Evolutionary conservation across 768 basidiomycete species (phyloP), one percentile per base, ranked within the genome.

Genomic region (Rhizopogon roseolus): DNA sequence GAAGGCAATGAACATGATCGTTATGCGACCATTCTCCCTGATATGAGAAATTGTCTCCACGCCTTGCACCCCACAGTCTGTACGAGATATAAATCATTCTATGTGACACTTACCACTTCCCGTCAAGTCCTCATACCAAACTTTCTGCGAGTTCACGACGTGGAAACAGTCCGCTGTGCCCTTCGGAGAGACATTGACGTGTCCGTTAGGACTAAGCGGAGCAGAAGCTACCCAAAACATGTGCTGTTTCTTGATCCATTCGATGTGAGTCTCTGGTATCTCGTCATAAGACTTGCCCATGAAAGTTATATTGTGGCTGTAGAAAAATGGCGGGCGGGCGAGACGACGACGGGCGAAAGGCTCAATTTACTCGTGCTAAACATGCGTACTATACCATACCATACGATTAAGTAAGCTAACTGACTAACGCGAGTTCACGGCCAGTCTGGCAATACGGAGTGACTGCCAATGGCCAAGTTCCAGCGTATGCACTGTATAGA

Each of bases 101-200:
- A 29, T 34, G 19, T 22, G 19, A 34, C 19, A 16, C 70, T 39
- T 57, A 83, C 86, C 86, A 54, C 82, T 82, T 5, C 87, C 87
- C 2, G 80, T 78, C 32, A 87, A 71, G 63, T 89, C 86, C 57
- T 88, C 83, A 61, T 89, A 90, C 85, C 85, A 89, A 7, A 85
- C 84, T 51, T 68, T 72, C 46, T 71, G 77, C 8, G 76, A 66
- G 55, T 82, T 72, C 25, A 78, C 72, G 49, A 88, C 64, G 57
- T 83, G 84, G 61, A 90, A 86, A 7, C 80, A 80, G 32, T 81
- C 81, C 49, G 76, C 71, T 14, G 81, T 73, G 25, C 84, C 83
- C 62, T 90, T 88, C 1, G 87, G 85, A 0, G 85, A 87, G 1
- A 89, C 57, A 53, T 88, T 88, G 53, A 90, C 67, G 48, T 83